A percentile compares a stretch with the other conserved stretches of the same genome.
Conservation (phyloP, 202 grass and related monocot genomes). For the Eragrostis tef region DNA sequence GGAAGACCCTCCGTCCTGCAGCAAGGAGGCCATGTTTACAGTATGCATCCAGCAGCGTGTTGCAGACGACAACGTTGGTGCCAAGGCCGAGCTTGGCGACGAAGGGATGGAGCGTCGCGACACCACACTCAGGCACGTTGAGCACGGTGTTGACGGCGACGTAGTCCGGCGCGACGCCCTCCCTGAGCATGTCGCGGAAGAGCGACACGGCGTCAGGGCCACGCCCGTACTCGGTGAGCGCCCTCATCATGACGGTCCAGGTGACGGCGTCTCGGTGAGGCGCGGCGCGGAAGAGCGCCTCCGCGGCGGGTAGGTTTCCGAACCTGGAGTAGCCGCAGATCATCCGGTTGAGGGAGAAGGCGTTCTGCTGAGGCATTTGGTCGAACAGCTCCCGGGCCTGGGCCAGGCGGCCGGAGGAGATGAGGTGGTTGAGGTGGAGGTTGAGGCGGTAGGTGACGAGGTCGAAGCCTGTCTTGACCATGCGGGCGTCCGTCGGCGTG, state of each 20-base stretch:
- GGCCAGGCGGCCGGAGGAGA: conserved; percentile 37
- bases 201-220: conserved; percentile 46
- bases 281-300: conserved; percentile 46
- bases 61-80: conserved; percentile 52
- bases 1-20: conserved; percentile 52
- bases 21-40: conserved; percentile 69
- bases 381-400: conserved; percentile 61
- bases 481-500: conserved; percentile 42
- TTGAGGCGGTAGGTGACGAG: conserved; percentile 36
- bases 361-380: conserved; percentile 56
- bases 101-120: conserved; percentile 49
- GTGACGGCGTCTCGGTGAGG: conserved; percentile 48
- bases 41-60: conserved; percentile 85
- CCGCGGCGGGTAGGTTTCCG: conserved; percentile 47
- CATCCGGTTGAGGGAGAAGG: conserved; percentile 59
- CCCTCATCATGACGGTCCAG: conserved; percentile 79
- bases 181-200: conserved; percentile 64
- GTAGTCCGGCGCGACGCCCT: conserved; percentile 50
- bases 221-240: conserved; percentile 32
- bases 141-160: conserved; percentile 55
- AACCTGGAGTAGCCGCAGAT: conserved; percentile 57
- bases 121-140: conserved; percentile 41
- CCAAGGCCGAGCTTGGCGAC: conserved; percentile 58
- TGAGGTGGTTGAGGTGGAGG: conserved; percentile 10
- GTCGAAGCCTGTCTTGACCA: conserved; percentile 61